Evolutionary conservation across 1,139 yeast species (phyloP), one percentile per base, ranked within the genome.

Genomic region (Ashbya aceris): DNA sequence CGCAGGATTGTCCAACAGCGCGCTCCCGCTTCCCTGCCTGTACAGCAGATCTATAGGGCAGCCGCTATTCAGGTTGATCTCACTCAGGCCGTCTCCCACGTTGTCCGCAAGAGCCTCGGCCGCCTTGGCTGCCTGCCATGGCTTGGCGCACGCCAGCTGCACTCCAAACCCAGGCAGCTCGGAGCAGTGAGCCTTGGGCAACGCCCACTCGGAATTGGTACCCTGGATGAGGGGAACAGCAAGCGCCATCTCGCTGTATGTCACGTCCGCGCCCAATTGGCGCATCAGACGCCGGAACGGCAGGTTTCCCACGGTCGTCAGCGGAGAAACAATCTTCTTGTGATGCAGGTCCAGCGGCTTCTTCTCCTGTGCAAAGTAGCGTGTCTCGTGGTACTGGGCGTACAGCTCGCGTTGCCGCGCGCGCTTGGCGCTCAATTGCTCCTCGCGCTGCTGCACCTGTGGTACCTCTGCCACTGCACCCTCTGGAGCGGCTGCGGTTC

Each of bases 241-340:
- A 34, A 91, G 71, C 0, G 97, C 97, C 98, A 91, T 93, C 65
- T 91, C 99, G 38, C 91, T 76, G 61, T 85, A 91, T 0, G 98
- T 91, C 11, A 89, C 75, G 56, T 91, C 97, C 5, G 96, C 95
- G 23, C 97, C 97, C 31, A 86, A 66, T 1, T 81, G 72, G 56
- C 82, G 83, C 96, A 93, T 91, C 46, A 93, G 71, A 51, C 97
- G 74, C 62, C 99, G 81, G 66, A 79, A 91, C 10, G 99, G 98
- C 55, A 93, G 70, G 62, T 91, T 91, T 28, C 99, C 99, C 7
- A 93, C 98, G 0, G 99, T 91, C 17, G 99, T 93, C 50, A 91
- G 73, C 2, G 99, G 99, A 1, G 96, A 86, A 9, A 91, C 82
- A 47, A 91, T 87, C 61, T 86, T 89, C 47, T 93, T 91, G 33